phyloP scores from a whole-genome alignment of 2,329 filamentous ascomycete genomes.

The Arthroderma uncinatum region DNA sequence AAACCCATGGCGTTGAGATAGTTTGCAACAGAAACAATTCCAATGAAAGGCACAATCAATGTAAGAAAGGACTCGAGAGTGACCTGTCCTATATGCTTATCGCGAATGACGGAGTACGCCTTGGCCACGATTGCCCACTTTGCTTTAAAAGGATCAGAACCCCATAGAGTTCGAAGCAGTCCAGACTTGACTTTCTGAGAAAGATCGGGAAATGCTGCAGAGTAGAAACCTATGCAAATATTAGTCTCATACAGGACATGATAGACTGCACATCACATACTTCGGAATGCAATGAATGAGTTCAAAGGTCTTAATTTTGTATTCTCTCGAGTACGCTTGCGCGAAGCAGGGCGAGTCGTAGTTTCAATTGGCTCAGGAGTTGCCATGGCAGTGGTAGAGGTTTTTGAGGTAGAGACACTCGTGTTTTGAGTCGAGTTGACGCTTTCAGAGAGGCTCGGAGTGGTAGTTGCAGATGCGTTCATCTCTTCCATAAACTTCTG shows the following conservation, averaged over 20 bases:
- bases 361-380: not conserved
- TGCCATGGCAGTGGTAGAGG: not conserved
- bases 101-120: slow-evolving; percentile 45
- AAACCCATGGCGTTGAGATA: slow-evolving; percentile 42
- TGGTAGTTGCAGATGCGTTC: slow-evolving; percentile 8
- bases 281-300: slow-evolving; percentile 30
- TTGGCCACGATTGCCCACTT: slow-evolving; percentile 46
- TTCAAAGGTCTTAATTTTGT: slow-evolving; percentile 25
- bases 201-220: slow-evolving; percentile 35
- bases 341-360: slow-evolving; percentile 11
- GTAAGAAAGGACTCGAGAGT: slow-evolving; percentile 40
- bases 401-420: not conserved
- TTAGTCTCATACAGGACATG: not conserved
- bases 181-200: slow-evolving; percentile 46
- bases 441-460: not conserved
- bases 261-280: slow-evolving; percentile 15
- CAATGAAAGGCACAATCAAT: slow-evolving; percentile 38
- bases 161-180: slow-evolving; percentile 41
- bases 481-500: slow-evolving; percentile 16
- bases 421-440: slow-evolving; percentile 3
- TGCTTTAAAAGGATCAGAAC: slow-evolving; percentile 39
- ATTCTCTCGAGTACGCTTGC: slow-evolving; percentile 16
- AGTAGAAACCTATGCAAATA: slow-evolving; percentile 36
- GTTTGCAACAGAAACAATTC: slow-evolving; percentile 34
- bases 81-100: slow-evolving; percentile 39